Conservation (phyloP, 495 filamentous ascomycete species). For the Pseudomonodictys pantanalensis region DNA sequence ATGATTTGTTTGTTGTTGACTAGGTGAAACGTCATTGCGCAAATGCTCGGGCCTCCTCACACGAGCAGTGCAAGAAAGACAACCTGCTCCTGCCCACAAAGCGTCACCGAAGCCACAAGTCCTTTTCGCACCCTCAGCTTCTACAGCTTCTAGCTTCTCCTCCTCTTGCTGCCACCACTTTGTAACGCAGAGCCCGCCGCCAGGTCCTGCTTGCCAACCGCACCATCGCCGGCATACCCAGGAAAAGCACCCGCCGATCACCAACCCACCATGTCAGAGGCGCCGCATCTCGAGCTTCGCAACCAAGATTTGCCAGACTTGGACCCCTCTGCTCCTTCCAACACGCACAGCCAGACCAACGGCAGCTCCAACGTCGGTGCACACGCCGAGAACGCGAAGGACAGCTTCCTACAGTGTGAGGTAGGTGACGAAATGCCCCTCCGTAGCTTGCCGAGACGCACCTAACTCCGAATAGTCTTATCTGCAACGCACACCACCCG, state of each 20-base stretch:
- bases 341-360: constrained; percentile 5
- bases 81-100: constrained; percentile 10
- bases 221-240: too few species aligned
- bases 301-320: constrained; percentile 23
- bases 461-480: constrained; percentile 27
- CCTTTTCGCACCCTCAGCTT: neutral
- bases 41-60: too few species aligned
- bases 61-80: constrained; percentile 16
- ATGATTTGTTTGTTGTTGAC: constrained; percentile 11
- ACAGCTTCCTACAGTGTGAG: constrained; percentile 40
- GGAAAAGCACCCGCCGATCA: neutral
- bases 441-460: constrained; percentile 31
- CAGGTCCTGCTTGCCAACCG: too few species aligned
- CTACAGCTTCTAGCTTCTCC: neutral
- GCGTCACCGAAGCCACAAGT: neutral
- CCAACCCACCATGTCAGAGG: constrained; percentile 26
- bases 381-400: constrained; percentile 29
- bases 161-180: too few species aligned
- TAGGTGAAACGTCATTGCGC: constrained; percentile 29
- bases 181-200: too few species aligned
- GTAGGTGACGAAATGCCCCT: constrained; percentile 31
- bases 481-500: constrained; percentile 19
- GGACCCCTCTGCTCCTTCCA: constrained; percentile 17
- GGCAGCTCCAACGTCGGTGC: constrained; percentile 9
- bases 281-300: constrained; percentile 31